These are phyloP conservation scores for Vigna nakashimae DNA, from an alignment of 306 rosid genomes.

Conservation along the genomic window DNA sequence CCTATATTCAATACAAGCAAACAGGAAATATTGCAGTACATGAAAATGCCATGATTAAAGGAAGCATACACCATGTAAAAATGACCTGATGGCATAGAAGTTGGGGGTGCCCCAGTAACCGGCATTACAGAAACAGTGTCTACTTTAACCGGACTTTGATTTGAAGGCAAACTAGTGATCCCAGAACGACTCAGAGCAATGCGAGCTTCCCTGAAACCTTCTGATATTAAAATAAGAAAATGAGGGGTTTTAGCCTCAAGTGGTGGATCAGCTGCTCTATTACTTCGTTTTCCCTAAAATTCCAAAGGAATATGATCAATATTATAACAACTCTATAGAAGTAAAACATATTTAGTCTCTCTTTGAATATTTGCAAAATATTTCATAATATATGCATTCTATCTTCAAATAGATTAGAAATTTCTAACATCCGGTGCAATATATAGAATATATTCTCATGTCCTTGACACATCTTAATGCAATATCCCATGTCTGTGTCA, in stretches of 20 bases:
- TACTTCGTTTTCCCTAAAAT: conserved; percentile 85
- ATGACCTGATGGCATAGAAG: conserved; percentile 80
- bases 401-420: background rate
- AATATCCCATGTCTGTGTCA: background rate
- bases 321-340: conserved; percentile 21
- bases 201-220: conserved; percentile 86
- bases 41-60: conserved; percentile 17
- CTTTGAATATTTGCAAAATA: conserved; percentile 2
- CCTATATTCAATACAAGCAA: no score
- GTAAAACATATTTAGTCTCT: background rate
- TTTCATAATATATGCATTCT: background rate
- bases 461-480: background rate
- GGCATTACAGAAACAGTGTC: conserved; percentile 74
- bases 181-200: conserved; percentile 84
- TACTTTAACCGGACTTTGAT: conserved; percentile 88
- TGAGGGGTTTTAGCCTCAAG: conserved; percentile 67
- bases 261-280: conserved; percentile 71
- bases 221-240: conserved; percentile 84
- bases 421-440: background rate
- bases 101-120: conserved; percentile 75
- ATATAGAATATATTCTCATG: background rate
- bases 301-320: conserved; percentile 46
- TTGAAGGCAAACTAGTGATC: conserved; percentile 68
- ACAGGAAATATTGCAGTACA: conserved; percentile 13
- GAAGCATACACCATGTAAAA: conserved; percentile 11